Conservation (phyloP, 176 grass and related monocot genomes). For the Oryza coarctata region DNA sequence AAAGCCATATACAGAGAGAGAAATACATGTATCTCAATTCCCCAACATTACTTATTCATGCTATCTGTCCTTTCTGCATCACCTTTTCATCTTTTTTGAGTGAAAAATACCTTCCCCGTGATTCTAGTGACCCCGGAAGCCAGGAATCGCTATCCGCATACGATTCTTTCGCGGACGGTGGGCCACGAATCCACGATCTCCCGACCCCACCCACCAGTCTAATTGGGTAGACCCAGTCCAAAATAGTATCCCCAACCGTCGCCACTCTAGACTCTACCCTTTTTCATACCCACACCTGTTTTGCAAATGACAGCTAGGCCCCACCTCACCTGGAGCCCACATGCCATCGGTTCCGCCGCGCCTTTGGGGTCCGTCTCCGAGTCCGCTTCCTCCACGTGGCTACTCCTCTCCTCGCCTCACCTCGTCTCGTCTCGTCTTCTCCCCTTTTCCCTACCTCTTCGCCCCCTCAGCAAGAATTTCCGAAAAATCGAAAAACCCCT, state of each 20-base stretch:
- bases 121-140: background rate
- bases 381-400: background rate
- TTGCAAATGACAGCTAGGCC: background rate
- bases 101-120: background rate
- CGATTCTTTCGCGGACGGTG: background rate
- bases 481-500: background rate
- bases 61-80: too few species aligned
- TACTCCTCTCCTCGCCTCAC: background rate
- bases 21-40: too few species aligned
- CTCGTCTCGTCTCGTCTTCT: background rate
- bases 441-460: background rate
- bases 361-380: background rate
- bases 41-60: too few species aligned
- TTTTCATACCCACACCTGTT: background rate
- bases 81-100: background rate
- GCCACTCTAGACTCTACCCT: background rate
- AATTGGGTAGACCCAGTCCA: slow-evolving; percentile 3
- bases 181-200: background rate
- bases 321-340: background rate
- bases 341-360: background rate
- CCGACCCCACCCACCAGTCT: slow-evolving; percentile 12
- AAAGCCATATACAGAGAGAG: too few species aligned
- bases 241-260: background rate
- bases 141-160: background rate
- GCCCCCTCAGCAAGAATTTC: background rate